Evolutionary conservation across 106 monocot species (phyloP).

Genomic region (Allium sativum): DNA sequence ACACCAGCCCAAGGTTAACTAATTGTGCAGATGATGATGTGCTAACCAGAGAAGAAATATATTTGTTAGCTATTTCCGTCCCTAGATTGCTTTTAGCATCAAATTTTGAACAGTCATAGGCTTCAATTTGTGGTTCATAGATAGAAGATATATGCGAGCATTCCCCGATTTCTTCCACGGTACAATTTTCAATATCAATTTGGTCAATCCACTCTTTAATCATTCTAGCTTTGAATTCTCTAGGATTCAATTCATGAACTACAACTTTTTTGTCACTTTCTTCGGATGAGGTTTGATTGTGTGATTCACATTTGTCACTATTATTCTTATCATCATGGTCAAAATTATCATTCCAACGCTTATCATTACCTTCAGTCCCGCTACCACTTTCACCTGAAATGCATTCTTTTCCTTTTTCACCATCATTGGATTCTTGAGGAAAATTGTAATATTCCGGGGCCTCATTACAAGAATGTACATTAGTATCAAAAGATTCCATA

Average conservation of each 20-base stretch:
- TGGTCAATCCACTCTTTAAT: conserved; percentile 75
- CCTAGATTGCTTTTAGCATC: conserved; percentile 38
- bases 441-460: conserved; percentile 7
- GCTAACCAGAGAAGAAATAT: conserved; percentile 42
- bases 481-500: conserved; percentile 5
- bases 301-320: background rate
- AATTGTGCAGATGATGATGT: conserved; percentile 42
- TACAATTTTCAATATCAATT: conserved; percentile 40
- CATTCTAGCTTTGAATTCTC: conserved; percentile 33
- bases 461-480: background rate
- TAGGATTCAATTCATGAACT: conserved; percentile 12
- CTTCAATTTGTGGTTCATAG: conserved; percentile 11
- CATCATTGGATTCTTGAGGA: conserved; percentile 5
- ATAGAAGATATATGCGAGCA: conserved; percentile 6
- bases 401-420: conserved; percentile 7
- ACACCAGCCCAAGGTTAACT: conserved; percentile 55
- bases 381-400: background rate
- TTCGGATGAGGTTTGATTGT: background rate
- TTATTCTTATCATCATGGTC: conserved; percentile 2
- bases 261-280: no score
- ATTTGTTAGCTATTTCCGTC: conserved; percentile 39
- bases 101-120: conserved; percentile 11
- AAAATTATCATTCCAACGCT: background rate
- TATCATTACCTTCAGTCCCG: conserved; percentile 4
- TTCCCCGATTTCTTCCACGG: conserved; percentile 38